Evolutionary conservation across 805 yeast genomes (phyloP).

Genomic region (Naumovozyma dairenensis): DNA sequence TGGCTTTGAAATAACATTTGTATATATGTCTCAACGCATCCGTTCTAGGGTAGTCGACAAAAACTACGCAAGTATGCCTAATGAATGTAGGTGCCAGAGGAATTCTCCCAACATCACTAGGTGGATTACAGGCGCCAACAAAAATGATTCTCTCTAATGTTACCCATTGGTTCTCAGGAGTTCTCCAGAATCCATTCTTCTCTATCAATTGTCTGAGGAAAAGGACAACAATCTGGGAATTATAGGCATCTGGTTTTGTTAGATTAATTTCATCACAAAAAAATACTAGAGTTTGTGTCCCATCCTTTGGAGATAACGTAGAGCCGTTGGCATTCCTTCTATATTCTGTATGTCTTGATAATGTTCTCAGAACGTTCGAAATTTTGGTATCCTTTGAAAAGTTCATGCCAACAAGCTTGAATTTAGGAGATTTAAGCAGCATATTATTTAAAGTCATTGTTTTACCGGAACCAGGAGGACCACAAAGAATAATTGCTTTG

Average conservation of each 20-base stretch:
- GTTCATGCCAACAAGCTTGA: slow-evolving; percentile 59
- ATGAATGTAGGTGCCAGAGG: slow-evolving; percentile 49
- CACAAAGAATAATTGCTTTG: slow-evolving; percentile 64
- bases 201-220: slow-evolving; percentile 70
- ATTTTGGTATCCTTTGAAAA: slow-evolving; percentile 78
- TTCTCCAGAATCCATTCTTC: slow-evolving; percentile 68
- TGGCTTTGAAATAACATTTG: slow-evolving; percentile 42
- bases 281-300: slow-evolving; percentile 64
- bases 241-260: slow-evolving; percentile 62
- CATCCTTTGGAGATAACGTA: slow-evolving; percentile 45
- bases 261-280: slow-evolving; percentile 90
- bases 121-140: slow-evolving; percentile 95
- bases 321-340: slow-evolving; percentile 42
- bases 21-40: slow-evolving; percentile 62
- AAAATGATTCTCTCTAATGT: slow-evolving; percentile 53
- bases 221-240: slow-evolving; percentile 61
- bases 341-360: slow-evolving; percentile 68
- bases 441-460: slow-evolving; percentile 80
- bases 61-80: slow-evolving; percentile 53
- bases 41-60: slow-evolving; percentile 70
- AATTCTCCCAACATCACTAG: slow-evolving; percentile 68
- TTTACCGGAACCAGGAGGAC: slow-evolving; percentile 97
- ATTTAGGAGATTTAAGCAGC: slow-evolving; percentile 44
- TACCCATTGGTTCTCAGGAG: slow-evolving; percentile 55
- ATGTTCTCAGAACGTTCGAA: slow-evolving; percentile 43